Conservation (phyloP, 106 monocot genomes). For the Allium cepa region DNA sequence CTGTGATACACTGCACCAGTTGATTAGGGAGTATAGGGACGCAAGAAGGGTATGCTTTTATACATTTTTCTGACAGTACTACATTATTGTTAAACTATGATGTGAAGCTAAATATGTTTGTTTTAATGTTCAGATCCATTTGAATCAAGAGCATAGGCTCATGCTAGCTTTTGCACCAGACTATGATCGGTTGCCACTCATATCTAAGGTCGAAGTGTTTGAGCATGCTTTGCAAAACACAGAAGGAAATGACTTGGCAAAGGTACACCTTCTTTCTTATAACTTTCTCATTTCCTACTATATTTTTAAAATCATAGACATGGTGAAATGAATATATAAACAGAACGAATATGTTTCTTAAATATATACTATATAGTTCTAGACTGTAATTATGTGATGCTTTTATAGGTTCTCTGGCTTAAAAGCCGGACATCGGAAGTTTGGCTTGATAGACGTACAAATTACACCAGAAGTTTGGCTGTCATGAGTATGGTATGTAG, state of each 20-base stretch:
- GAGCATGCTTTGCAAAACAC: slow-evolving; percentile 89
- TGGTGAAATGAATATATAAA: too few relatives aligned
- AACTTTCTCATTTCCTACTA: not conserved
- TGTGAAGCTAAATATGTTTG: too few relatives aligned
- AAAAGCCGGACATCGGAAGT: slow-evolving; percentile 98
- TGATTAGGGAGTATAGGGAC: slow-evolving; percentile 93
- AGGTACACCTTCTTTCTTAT: slow-evolving; percentile 41
- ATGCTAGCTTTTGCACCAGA: slow-evolving; percentile 97
- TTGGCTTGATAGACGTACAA: slow-evolving; percentile 96
- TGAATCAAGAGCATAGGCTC: slow-evolving; percentile 93
- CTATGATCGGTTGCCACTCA: slow-evolving; percentile 90
- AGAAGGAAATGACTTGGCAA: slow-evolving; percentile 94
- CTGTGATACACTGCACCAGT: slow-evolving; percentile 90
- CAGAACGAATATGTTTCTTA: too few relatives aligned
- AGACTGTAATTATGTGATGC: too few relatives aligned
- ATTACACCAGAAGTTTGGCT: slow-evolving; percentile 97
- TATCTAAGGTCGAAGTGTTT: slow-evolving; percentile 95
- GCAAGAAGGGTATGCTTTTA: slow-evolving; percentile 68
- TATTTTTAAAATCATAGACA: not conserved
- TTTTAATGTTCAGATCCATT: slow-evolving; percentile 49
- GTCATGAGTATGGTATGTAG: slow-evolving; percentile 97
- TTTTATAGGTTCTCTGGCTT: slow-evolving; percentile 86
- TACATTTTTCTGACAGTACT: not conserved
- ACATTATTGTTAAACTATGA: not conserved
- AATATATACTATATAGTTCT: too few relatives aligned